Conservation (phyloP, 768 basidiomycete species). For the Amanita rubescens region DNA sequence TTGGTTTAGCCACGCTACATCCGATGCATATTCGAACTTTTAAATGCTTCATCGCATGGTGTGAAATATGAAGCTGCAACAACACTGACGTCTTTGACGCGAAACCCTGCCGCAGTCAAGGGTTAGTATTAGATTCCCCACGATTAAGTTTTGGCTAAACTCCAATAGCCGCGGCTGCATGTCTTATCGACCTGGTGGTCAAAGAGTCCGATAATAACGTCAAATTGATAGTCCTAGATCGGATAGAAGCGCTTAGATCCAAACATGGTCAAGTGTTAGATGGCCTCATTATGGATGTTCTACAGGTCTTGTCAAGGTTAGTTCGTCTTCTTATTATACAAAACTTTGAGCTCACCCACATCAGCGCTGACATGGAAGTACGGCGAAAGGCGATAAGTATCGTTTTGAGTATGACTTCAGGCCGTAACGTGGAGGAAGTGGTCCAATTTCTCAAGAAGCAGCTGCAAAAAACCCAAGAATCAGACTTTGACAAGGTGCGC, state of each 20-base stretch:
- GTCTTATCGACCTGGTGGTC: slow-evolving; percentile 80
- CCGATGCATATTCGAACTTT: slow-evolving; percentile 85
- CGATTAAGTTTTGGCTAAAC: slow-evolving; percentile 1
- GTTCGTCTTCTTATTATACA: neutral
- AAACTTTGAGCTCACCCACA: neutral
- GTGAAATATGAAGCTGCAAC: slow-evolving; percentile 98
- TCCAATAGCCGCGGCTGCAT: slow-evolving; percentile 72
- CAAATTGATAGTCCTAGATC: slow-evolving; percentile 93
- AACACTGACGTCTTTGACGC: slow-evolving; percentile 87
- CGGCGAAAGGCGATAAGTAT: slow-evolving; percentile 86
- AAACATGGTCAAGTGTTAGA: slow-evolving; percentile 89
- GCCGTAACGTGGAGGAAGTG: slow-evolving; percentile 94
- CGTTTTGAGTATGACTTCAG: slow-evolving; percentile 87
- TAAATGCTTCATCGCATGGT: slow-evolving; percentile 83
- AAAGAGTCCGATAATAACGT: slow-evolving; percentile 99
- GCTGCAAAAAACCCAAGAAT: slow-evolving; percentile 86
- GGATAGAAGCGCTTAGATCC: slow-evolving; percentile 72
- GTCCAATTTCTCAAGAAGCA: slow-evolving; percentile 97
- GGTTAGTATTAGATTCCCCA: slow-evolving; percentile 33
- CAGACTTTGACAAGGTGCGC: slow-evolving; percentile 83
- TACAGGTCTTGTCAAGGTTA: slow-evolving; percentile 82
- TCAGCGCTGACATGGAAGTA: slow-evolving; percentile 94
- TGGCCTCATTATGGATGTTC: slow-evolving; percentile 89
- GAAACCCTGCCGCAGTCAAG: slow-evolving; percentile 94
- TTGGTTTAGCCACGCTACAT: slow-evolving; percentile 77